Conservation (phyloP, 495 filamentous ascomycete species). For the Thozetella sp. region DNA sequence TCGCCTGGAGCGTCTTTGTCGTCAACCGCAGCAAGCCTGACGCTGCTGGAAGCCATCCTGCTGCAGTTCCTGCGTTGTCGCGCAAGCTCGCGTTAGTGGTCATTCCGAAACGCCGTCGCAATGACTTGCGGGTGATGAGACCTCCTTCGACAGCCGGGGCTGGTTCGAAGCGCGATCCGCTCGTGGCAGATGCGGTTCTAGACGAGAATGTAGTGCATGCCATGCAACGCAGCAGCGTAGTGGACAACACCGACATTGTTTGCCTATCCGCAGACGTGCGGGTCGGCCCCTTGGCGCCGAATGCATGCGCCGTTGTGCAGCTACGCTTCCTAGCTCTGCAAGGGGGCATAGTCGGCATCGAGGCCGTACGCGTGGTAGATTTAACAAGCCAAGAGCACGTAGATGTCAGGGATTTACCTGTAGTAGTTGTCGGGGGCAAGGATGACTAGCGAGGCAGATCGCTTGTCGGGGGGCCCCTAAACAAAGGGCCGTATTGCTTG, state of each 20-base stretch:
- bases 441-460: constrained; percentile 25
- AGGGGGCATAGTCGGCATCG: constrained; percentile 74
- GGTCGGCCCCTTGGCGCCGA: constrained; percentile 75
- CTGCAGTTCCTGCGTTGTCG: constrained; percentile 37
- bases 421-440: constrained; percentile 54
- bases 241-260: constrained; percentile 75
- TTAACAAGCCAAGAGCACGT: constrained; percentile 77
- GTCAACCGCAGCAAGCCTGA: constrained; percentile 68
- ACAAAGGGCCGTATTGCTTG: too few relatives aligned
- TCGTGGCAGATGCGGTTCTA: constrained; percentile 74
- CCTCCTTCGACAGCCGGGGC: constrained; percentile 47
- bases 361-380: constrained; percentile 83
- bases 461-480: too few relatives aligned
- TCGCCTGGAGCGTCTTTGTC: constrained; percentile 86
- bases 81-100: constrained; percentile 82
- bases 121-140: constrained; percentile 61
- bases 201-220: constrained; percentile 85
- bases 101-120: constrained; percentile 74
- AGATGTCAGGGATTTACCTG: constrained; percentile 80
- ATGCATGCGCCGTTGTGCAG: constrained; percentile 79
- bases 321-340: constrained; percentile 78
- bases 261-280: constrained; percentile 83
- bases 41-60: constrained; percentile 9
- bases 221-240: constrained; percentile 71
- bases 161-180: constrained; percentile 17